Evolutionary conservation across 306 rosid species (phyloP), one percentile per base, ranked within the genome.

Genomic region (Cucurbita ficifolia): DNA sequence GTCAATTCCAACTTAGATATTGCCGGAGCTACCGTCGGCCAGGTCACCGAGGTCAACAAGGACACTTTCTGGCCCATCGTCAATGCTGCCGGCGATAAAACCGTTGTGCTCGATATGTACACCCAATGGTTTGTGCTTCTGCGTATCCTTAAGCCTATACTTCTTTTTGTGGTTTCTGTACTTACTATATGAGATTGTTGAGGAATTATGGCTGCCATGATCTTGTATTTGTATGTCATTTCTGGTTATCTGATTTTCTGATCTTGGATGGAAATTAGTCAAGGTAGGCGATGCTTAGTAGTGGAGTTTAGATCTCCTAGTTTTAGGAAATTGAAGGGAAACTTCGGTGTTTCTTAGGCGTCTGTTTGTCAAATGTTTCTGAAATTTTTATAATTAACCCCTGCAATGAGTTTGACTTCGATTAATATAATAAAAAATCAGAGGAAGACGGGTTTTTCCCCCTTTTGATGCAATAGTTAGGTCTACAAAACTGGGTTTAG

Each of bases 1-100:
- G 89, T 91, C 6, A 79, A 88, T 73, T 86, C 90, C 4, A 85
- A 88, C 88, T 84, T 90, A 86, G 96, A 89, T 21, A 89, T 83
- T 4, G 82, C 82, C 36, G 96, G 86, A 4, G 81, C 92, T 76
- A 87, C 88, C 0, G 96, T 86, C 7, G 99, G 97, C 4, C 79
- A 89, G 83, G 97, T 94, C 59, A 94, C 97, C 3, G 96, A 86
- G 83, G 97, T 94, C 9, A 81, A 87, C 80, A 90, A 94, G 82
- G 97, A 94, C 42, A 94, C 92, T 21, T 94, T 94, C 88, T 91
- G 99, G 99, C 97, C 99, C 11, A 89, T 94, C 40, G 99, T 91
- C 78, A 87, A 88, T 56, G 95, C 91, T 68, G 96, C 99, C 76
- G 97, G 86, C 29, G 96, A 87, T 35, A 91, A 91, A 84, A 43